These are phyloP conservation scores for Peronospora tabacina DNA, from an alignment of 352 stramenopile species.

Conservation along the genomic window DNA sequence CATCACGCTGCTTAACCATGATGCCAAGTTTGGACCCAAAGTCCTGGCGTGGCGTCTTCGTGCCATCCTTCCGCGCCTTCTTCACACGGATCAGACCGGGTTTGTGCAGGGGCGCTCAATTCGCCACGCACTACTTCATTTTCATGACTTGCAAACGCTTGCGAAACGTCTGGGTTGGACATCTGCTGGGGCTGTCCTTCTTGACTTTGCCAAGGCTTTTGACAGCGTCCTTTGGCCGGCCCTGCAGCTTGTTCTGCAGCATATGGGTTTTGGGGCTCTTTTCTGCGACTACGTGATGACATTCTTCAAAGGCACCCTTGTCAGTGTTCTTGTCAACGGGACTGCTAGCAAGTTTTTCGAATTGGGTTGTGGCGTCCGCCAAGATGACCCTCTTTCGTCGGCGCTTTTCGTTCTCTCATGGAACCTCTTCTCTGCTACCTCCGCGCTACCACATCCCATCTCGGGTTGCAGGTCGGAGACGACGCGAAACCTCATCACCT, in stretches of 20 bases:
- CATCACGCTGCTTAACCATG: constrained; percentile 12
- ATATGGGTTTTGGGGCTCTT: neutral
- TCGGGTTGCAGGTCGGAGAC: neutral
- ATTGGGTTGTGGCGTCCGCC: constrained; percentile 11
- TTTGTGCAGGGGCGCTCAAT: constrained; percentile 2
- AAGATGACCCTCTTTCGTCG: constrained; percentile 16
- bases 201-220: too few species aligned
- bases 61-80: neutral
- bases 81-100: constrained; percentile 7
- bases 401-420: constrained; percentile 21
- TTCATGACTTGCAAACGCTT: too few species aligned
- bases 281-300: constrained; percentile 10
- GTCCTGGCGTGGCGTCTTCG: constrained; percentile 2
- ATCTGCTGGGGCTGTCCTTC: too few species aligned
- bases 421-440: constrained; percentile 15
- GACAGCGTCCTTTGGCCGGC: too few species aligned
- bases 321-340: constrained; percentile 13
- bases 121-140: too few species aligned
- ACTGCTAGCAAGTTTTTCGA: constrained; percentile 8
- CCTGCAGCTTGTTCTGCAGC: too few species aligned
- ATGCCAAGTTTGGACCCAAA: constrained; percentile 18
- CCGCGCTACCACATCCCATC: neutral
- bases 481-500: constrained; percentile 1
- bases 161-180: too few species aligned
- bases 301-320: constrained; percentile 7